Conservation (phyloP, 1,284 basidiomycete genomes). For the Sanghuangporus baumii region DNA sequence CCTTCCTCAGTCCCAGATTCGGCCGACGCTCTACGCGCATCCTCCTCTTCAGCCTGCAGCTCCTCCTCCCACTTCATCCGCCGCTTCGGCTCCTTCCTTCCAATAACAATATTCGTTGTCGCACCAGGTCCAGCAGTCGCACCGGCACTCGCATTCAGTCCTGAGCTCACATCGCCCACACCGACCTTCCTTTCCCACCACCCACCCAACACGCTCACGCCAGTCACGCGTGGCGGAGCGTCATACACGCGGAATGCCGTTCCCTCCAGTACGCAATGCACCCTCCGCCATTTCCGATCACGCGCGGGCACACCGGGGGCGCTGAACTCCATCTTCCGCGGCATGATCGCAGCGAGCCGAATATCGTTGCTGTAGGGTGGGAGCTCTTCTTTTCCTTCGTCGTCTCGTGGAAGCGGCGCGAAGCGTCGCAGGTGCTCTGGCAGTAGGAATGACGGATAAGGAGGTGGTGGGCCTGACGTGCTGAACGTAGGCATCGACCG, state of each 20-base stretch:
- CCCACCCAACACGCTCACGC: constrained; percentile 49
- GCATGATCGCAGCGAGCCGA: constrained; percentile 81
- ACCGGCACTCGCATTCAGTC: constrained; percentile 23
- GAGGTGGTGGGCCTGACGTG: constrained; percentile 42
- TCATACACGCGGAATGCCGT: constrained; percentile 85
- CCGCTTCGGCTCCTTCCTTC: constrained; percentile 14
- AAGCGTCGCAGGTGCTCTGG: constrained; percentile 4
- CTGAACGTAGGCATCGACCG: constrained; percentile 56
- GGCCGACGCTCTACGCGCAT: constrained; percentile 19
- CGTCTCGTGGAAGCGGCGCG: constrained; percentile 32
- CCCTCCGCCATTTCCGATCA: constrained; percentile 88
- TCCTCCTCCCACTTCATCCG: constrained; percentile 19
- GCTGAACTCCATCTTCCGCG: constrained; percentile 92
- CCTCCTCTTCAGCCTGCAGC: constrained; percentile 14
- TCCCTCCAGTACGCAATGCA: constrained; percentile 89
- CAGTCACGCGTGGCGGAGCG: constrained; percentile 43
- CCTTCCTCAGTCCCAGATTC: constrained; percentile 11
- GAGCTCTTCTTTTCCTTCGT: constrained; percentile 79
- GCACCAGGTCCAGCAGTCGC: constrained; percentile 18
- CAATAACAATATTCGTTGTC: constrained; percentile 16
- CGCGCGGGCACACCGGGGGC: constrained; percentile 81
- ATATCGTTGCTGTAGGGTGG: constrained; percentile 83
- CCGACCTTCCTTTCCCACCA: constrained; percentile 77
- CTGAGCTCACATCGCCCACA: constrained; percentile 47
- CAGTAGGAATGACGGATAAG: constrained; percentile 40